A percentile compares a stretch with the other conserved stretches of the same genome.
Conservation (phyloP, 2,329 filamentous ascomycete species). For the Pezicula neosporulosa region DNA sequence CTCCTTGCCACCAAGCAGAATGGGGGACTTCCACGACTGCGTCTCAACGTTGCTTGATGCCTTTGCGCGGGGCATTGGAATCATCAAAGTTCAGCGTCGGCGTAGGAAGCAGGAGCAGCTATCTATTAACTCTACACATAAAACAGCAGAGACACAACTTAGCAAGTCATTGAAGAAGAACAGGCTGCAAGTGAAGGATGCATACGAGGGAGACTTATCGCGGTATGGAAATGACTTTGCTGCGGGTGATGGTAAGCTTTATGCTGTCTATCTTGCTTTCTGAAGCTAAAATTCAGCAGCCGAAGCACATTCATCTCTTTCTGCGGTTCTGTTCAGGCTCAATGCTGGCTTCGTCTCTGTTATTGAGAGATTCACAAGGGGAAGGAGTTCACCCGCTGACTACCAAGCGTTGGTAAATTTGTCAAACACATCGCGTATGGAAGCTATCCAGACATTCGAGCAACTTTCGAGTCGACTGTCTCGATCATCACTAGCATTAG, state of each 20-base stretch:
- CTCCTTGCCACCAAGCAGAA: conserved; percentile 14
- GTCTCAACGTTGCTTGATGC: conserved; percentile 43
- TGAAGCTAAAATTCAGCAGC: conserved; percentile 9
- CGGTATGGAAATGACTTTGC: conserved; percentile 39
- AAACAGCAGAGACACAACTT: conserved; percentile 37
- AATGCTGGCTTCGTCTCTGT: conserved; percentile 38
- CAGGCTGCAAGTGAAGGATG: conserved; percentile 32
- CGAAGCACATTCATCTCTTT: conserved; percentile 24
- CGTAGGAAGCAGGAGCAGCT: conserved; percentile 15
- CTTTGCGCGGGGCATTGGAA: conserved; percentile 33
- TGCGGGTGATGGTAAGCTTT: conserved; percentile 44
- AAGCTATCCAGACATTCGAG: conserved; percentile 46
- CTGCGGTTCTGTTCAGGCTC: conserved; percentile 38
- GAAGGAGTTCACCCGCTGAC: conserved; percentile 34
- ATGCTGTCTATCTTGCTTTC: neutral
- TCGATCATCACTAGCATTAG: conserved; percentile 18
- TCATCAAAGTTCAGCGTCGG: conserved; percentile 36
- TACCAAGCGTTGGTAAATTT: conserved; percentile 44
- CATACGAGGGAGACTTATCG: conserved; percentile 39
- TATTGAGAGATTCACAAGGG: conserved; percentile 31
- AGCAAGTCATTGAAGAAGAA: conserved; percentile 24
- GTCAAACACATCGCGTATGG: conserved; percentile 43
- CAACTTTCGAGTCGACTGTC: conserved; percentile 36
- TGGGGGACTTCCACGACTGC: conserved; percentile 39
- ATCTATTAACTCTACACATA: conserved; percentile 27